Percentiles rank a stretch among this genome's conserved stretches.
These are phyloP conservation scores for Fusarium piperis DNA, from an alignment of 2,329 filamentous ascomycete species.

Conservation along the genomic window DNA sequence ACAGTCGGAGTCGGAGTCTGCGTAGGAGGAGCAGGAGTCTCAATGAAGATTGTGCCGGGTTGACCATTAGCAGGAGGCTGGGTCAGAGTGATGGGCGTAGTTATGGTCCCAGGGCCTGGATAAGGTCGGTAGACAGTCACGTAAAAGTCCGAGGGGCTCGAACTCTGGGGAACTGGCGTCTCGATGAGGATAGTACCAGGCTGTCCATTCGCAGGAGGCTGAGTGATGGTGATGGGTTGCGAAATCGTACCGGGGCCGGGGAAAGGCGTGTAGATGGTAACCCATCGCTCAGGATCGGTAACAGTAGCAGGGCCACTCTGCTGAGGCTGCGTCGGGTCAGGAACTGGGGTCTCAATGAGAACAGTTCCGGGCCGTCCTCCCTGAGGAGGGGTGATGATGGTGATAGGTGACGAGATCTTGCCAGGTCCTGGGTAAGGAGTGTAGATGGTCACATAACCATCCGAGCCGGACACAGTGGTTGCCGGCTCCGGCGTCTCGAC, in stretches of 20 bases:
- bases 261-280: conserved; percentile 30
- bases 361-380: conserved; percentile 22
- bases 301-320: not conserved
- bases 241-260: conserved; percentile 22
- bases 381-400: conserved; percentile 14
- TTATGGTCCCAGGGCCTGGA: conserved; percentile 21
- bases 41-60: conserved; percentile 24
- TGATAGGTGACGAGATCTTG: conserved; percentile 24
- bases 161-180: conserved; percentile 22
- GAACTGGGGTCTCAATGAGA: conserved; percentile 24
- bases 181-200: conserved; percentile 28
- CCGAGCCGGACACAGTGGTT: not conserved
- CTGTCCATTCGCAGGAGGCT: conserved; percentile 15
- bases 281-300: conserved; percentile 11
- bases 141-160: conserved; percentile 12
- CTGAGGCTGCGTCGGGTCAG: not conserved
- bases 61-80: conserved; percentile 21
- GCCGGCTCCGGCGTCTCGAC: not conserved
- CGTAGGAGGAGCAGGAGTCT: conserved; percentile 14
- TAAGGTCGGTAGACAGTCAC: conserved; percentile 27
- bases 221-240: conserved; percentile 23
- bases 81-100: conserved; percentile 14
- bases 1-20: not conserved
- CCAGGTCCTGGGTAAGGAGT: conserved; percentile 17
- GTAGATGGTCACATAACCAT: conserved; percentile 24